Conservation (phyloP, 371 early-diverging fungal genomes). For the Fennellomyces sp. region DNA sequence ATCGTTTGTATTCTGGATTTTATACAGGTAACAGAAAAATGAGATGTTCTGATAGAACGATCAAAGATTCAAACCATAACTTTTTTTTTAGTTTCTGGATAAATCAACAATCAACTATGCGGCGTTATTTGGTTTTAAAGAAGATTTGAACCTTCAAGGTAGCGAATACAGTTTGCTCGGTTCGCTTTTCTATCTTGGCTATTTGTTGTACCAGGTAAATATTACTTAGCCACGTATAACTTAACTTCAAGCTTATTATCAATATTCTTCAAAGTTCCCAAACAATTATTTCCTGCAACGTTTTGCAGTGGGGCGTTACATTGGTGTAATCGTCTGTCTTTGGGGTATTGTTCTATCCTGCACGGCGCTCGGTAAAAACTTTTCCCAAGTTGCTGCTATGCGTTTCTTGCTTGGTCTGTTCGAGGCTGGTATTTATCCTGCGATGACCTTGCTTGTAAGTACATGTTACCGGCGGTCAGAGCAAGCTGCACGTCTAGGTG, state of each 20-base stretch:
- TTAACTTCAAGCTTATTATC: too few relatives aligned
- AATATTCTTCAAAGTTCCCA: slow-evolving; percentile 30
- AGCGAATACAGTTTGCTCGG: slow-evolving; percentile 34
- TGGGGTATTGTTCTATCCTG: slow-evolving; percentile 39
- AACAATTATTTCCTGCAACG: slow-evolving; percentile 45
- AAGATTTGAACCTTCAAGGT: slow-evolving; percentile 27
- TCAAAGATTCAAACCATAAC: not conserved
- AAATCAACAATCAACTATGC: slow-evolving; percentile 48
- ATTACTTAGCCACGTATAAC: too few relatives aligned
- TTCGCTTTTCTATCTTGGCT: slow-evolving; percentile 45
- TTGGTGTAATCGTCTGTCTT: slow-evolving; percentile 32
- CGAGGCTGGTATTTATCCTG: slow-evolving; percentile 34
- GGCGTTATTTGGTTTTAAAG: slow-evolving; percentile 26
- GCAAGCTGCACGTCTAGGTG: slow-evolving; percentile 38
- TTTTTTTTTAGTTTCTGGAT: slow-evolving; percentile 35
- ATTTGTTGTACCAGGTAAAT: slow-evolving; percentile 39
- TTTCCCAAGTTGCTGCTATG: slow-evolving; percentile 39
- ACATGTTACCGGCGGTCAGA: slow-evolving; percentile 40
- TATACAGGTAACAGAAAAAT: slow-evolving; percentile 31
- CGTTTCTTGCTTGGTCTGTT: slow-evolving; percentile 39
- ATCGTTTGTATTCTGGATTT: slow-evolving; percentile 41
- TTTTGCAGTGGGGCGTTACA: slow-evolving; percentile 31
- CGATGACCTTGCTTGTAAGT: slow-evolving; percentile 33
- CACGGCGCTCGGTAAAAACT: slow-evolving; percentile 25
- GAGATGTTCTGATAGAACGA: not conserved